These are phyloP conservation scores for Blepharisma stoltei DNA, from an alignment of 73 alveolate species.

Conservation along the genomic window DNA sequence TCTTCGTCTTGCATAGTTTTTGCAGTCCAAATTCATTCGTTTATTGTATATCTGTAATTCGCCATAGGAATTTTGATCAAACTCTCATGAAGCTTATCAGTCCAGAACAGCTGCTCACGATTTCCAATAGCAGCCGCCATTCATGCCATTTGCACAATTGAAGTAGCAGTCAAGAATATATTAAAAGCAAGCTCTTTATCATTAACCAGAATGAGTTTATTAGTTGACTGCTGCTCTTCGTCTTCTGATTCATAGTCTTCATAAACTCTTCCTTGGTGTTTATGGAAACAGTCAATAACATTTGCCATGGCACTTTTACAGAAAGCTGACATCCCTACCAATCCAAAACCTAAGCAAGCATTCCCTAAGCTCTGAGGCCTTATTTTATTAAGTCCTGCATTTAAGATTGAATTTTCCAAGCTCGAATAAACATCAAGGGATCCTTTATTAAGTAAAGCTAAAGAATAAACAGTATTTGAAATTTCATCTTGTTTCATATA, in stretches of 20 bases:
- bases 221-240: neutral
- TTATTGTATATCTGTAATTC: neutral
- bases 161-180: constrained; percentile 3
- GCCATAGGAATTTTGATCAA: neutral
- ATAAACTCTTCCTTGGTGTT: neutral
- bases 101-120: neutral
- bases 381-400: neutral
- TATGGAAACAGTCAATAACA: constrained; percentile 8
- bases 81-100: neutral
- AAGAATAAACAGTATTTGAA: neutral
- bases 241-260: neutral
- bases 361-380: neutral
- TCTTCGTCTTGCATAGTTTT: constrained; percentile 13
- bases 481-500: neutral
- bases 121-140: neutral
- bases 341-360: constrained; percentile 19
- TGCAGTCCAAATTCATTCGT: constrained; percentile 25
- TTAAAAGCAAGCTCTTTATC: constrained; percentile 3
- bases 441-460: constrained; percentile 4
- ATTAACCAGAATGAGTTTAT: constrained; percentile 16
- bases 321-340: neutral
- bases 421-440: neutral
- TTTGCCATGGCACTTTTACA: neutral
- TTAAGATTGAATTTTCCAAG: neutral
- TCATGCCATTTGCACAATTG: constrained; percentile 21